Conservation (phyloP, 495 filamentous ascomycete species). For the Aspergillus nidulans region DNA sequence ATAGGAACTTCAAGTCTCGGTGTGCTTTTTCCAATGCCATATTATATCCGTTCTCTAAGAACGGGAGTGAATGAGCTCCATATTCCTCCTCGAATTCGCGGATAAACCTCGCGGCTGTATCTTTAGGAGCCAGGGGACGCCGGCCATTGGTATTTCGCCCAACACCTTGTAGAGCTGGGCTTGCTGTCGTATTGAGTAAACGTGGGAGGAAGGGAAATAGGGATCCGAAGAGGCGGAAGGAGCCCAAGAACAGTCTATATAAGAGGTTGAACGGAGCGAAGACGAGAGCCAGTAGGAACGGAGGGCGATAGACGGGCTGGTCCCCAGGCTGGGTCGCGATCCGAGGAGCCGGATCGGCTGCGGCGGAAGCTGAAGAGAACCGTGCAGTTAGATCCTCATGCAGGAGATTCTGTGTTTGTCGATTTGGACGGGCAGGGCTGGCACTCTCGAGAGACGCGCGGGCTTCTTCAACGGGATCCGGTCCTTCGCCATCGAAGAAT, state of each 20-base stretch:
- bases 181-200: conserved; percentile 48
- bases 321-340: conserved; percentile 69
- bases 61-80: conserved; percentile 61
- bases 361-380: conserved; percentile 26
- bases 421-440: conserved; percentile 51
- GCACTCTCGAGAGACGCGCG: conserved; percentile 54
- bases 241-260: conserved; percentile 60
- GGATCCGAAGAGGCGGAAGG: conserved; percentile 61
- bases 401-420: conserved; percentile 50
- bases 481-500: conserved; percentile 94
- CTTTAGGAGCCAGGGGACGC: conserved; percentile 70
- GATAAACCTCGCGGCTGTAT: conserved; percentile 83
- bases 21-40: conserved; percentile 86
- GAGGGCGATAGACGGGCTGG: conserved; percentile 60
- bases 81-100: conserved; percentile 94
- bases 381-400: conserved; percentile 58
- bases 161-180: conserved; percentile 46
- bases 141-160: conserved; percentile 63
- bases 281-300: conserved; percentile 68
- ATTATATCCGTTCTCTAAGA: conserved; percentile 83
- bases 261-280: conserved; percentile 79
- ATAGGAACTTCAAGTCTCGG: conserved; percentile 80
- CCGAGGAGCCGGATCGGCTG: conserved; percentile 62
- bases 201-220: conserved; percentile 83
- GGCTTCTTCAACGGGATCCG: conserved; percentile 76